phyloP scores from a whole-genome alignment of 163 green algal genomes.

The Smithsoniella earleae region DNA sequence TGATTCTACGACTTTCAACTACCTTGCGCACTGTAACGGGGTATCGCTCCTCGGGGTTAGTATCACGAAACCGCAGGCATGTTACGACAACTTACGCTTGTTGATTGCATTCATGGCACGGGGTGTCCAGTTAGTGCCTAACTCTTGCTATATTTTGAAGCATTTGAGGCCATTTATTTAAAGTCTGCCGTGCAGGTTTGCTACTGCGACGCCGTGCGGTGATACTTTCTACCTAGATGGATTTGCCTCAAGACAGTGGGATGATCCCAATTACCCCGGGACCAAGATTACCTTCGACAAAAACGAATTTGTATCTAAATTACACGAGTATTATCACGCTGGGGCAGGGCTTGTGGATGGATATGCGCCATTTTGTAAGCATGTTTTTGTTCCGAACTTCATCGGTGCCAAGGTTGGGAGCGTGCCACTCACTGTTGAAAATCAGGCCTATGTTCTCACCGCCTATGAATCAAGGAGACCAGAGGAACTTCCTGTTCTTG shows the following conservation, averaged over 20 bases:
- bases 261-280: slow-evolving; percentile 67
- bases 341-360: slow-evolving; percentile 61
- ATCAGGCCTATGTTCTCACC: slow-evolving; percentile 59
- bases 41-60: too few relatives aligned
- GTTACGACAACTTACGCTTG: too few relatives aligned
- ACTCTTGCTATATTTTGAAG: too few relatives aligned
- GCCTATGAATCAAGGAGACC: slow-evolving; percentile 72
- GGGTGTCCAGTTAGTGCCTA: too few relatives aligned
- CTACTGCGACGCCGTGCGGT: slow-evolving; percentile 29
- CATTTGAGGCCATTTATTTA: too few relatives aligned
- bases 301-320: slow-evolving; percentile 48
- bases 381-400: slow-evolving; percentile 91
- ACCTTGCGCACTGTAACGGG: too few relatives aligned
- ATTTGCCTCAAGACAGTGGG: slow-evolving; percentile 80
- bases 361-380: slow-evolving; percentile 92
- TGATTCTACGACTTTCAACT: too few relatives aligned
- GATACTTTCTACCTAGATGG: slow-evolving; percentile 70
- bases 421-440: slow-evolving; percentile 61
- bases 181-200: slow-evolving; percentile 7
- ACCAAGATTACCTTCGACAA: slow-evolving; percentile 47
- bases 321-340: slow-evolving; percentile 44
- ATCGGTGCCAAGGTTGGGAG: slow-evolving; percentile 43
- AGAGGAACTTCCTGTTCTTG: slow-evolving; percentile 83
- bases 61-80: too few relatives aligned
- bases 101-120: too few relatives aligned